Conservation (phyloP, 352 stramenopile species). For the Phytophthora hybrid region DNA sequence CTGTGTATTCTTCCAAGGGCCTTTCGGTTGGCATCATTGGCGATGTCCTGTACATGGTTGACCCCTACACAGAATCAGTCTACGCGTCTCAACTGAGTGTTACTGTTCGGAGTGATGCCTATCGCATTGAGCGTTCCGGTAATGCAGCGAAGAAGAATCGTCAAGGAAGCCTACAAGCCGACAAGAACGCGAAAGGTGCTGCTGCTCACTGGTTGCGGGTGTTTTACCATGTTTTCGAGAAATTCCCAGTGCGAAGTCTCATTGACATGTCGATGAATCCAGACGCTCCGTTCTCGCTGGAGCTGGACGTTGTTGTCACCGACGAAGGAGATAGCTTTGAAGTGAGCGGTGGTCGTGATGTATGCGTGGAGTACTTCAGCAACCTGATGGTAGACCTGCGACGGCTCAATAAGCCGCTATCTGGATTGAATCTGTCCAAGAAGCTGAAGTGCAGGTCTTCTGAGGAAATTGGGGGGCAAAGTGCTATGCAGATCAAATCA, state of each 20-base stretch:
- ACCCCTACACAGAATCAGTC: slow-evolving; percentile 16
- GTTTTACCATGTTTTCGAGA: slow-evolving; percentile 73
- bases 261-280: slow-evolving; percentile 30
- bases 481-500: not conserved
- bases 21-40: slow-evolving; percentile 19
- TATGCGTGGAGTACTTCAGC: slow-evolving; percentile 35
- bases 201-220: slow-evolving; percentile 30
- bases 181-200: not conserved
- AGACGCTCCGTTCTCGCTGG: slow-evolving; percentile 10
- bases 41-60: slow-evolving; percentile 42
- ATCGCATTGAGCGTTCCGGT: slow-evolving; percentile 50
- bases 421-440: slow-evolving; percentile 20
- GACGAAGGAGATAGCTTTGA: not conserved
- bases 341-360: not conserved
- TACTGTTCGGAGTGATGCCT: slow-evolving; percentile 63
- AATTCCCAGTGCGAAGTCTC: slow-evolving; percentile 55
- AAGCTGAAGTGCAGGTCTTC: slow-evolving; percentile 18
- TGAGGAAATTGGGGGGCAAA: not conserved
- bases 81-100: slow-evolving; percentile 34
- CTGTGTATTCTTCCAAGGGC: slow-evolving; percentile 6
- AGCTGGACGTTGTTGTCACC: slow-evolving; percentile 19
- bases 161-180: not conserved
- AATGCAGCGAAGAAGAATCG: slow-evolving; percentile 11
- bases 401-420: slow-evolving; percentile 46
- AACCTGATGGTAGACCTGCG: slow-evolving; percentile 56